Evolutionary conservation across 768 basidiomycete genomes (phyloP), one percentile per base, ranked within the genome.

Genomic region (Multifurca ochricompacta): DNA sequence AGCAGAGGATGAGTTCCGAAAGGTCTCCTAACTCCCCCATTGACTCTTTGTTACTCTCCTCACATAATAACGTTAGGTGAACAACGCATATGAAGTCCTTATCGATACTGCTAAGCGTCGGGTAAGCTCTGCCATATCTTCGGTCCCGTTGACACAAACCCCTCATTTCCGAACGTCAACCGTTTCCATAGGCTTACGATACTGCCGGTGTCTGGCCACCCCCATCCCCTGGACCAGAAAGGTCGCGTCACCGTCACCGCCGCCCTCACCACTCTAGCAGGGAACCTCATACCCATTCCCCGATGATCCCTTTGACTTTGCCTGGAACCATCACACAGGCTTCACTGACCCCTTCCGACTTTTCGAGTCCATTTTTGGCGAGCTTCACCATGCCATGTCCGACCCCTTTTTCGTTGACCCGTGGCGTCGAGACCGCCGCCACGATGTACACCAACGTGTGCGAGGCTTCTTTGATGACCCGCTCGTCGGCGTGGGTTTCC

Each of bases 31-130:
- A 25, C 41, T 31, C 41, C 46, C 46, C 32, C 42, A 48, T 34
- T 23, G 41, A 25, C 19, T 31, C 39, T 39, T 19, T 25, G 28
- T 18, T 23, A 35, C 54, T n/a, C 28, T n/a, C 39, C 53, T 62
- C 34, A 62, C 53, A n/a, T 48, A 43, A 18, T 4, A 41, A 32
- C 10, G 27, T 30, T 43, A 88, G 83, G 77, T 88, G 41, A 85
- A 82, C 61, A 83, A 87, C 57, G 86, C 87, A 27, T 90, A 88
- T 62, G 87, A 90, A 65, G 77, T 91, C 2, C 68, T 91, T 50
- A 80, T 65, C 47, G 80, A 91, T 62, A 62, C 76, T 2, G 68
- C 76, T 48, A 88, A 77, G 54, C 79, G 85, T 47, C 73, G 70
- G 62, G 76, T 82, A 62, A 50, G 75, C 62, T 8, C 25, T 21